Base-by-base conservation (phyloP, 192 early-diverging fungal species). In the Podila verticillata region DNA sequence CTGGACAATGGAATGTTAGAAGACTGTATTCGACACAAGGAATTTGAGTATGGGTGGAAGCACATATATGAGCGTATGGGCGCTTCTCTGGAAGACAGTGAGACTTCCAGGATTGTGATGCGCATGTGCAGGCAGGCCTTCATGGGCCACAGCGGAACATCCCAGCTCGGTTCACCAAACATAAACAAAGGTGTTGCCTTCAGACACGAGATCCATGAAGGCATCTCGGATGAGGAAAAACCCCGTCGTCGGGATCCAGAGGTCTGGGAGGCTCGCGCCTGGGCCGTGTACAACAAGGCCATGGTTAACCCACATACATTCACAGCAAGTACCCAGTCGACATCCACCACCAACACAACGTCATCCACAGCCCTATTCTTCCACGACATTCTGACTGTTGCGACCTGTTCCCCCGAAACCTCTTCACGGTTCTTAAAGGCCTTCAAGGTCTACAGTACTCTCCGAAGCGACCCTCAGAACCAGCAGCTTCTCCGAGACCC, bases 31-130 rank as follows among this genome's bases (percentile, higher is more conserved):
- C 60, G 22, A 31, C 70, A 80, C 48, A 72, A 71, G 54, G 59
- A 72, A 47, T 80, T 72, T 48, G 77, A 80, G 47, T 80, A 68
- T 39, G 77, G 77, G 3, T 80, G 77, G 77, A 72, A 49, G 31
- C 51, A 80, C 3, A 54, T 80, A 10, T 80, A 80, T 28, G 77
- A 80, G 60, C 66, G 66, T 7, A 80, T 80, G 77, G 77, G 77
- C 0, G 24, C 77, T 26, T 5, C 77, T 47, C 51, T 80, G 5
- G 77, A 80, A 30, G 70, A 80, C 58, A 57, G 61, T 0, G 77
- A 80, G 4, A 80, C 77, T 0, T 49, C 70, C 24, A 72, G 30
- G 66, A 80, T 80, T 47, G 70, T 70, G 5, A 80, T 80, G 77
- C 69, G 77, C 17, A 65, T 80, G 28, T 80, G 77, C 57, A 67